Percentiles rank a stretch among this genome's conserved stretches.
Conservation (phyloP, 2,329 filamentous ascomycete species). For the Ceratocystiopsis minuta region DNA sequence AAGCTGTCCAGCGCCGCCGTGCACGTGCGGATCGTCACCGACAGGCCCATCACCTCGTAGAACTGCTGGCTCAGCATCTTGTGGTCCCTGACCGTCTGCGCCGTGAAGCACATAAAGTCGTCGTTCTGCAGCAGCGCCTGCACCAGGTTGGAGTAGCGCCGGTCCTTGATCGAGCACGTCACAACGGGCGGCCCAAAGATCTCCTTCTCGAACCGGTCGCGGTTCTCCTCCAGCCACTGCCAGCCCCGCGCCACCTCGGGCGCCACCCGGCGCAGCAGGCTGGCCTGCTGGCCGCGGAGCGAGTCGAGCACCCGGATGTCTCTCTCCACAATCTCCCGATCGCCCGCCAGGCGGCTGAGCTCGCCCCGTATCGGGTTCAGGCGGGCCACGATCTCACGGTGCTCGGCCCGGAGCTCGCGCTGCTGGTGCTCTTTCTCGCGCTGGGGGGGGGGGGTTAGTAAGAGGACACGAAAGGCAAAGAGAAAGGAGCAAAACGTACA, state of each 20-base stretch:
- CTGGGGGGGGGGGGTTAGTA: conserved; percentile 19
- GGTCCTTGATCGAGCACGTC: conserved; percentile 61
- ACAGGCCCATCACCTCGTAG: conserved; percentile 43
- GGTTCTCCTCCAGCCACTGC: conserved; percentile 65
- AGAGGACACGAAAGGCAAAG: background rate
- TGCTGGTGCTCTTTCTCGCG: conserved; percentile 40
- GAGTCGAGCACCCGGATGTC: conserved; percentile 38
- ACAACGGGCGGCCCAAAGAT: conserved; percentile 71
- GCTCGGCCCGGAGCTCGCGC: conserved; percentile 31
- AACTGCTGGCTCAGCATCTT: conserved; percentile 50
- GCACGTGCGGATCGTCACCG: conserved; percentile 54
- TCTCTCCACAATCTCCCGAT: conserved; percentile 11
- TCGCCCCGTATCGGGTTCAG: conserved; percentile 5
- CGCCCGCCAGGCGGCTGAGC: background rate
- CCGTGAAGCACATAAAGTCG: conserved; percentile 52
- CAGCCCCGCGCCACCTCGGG: conserved; percentile 52
- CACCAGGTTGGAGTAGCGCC: conserved; percentile 39
- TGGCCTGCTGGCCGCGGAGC: conserved; percentile 54
- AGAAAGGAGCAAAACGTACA: conserved; percentile 26
- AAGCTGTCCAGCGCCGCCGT: conserved; percentile 35
- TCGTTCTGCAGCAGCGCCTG: conserved; percentile 31
- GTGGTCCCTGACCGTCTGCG: conserved; percentile 60
- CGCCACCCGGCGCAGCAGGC: conserved; percentile 41
- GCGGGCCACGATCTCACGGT: conserved; percentile 16
- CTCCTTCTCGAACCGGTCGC: conserved; percentile 48